Base-by-base conservation (phyloP, 2,329 filamentous ascomycete genomes). In the Verticillium klebahnii region DNA sequence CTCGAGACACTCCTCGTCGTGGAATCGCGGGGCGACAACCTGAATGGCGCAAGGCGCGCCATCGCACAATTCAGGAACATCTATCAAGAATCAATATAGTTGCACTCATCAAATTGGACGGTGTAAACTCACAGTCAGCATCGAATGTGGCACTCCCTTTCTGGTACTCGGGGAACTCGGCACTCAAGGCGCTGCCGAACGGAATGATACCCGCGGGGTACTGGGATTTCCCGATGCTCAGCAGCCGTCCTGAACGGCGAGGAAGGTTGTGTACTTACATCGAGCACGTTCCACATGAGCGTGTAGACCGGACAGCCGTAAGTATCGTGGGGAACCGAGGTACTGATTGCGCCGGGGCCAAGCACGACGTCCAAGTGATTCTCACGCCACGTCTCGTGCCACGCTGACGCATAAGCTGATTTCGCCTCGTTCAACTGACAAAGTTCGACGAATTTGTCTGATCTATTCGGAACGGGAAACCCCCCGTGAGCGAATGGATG, bases 151-250 rank as follows among this genome's bases (percentile, higher is more conserved):
- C 62, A 34, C 68, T 67, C 23, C 70, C 31, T 57, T 76, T 76
- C 5, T 65, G 54, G 2, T 66, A 59, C 2, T 67, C 62, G 14
- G 61, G 69, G 63, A 83, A 82, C 31, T 74, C 62, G 6, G 71
- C 68, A 60, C 77, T 78, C 0, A 77, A 73, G 2, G 78, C 79
- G 17, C 70, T 75, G 2, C 75, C 72, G 61, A 75, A 80, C 0
- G 79, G 80, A 59, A 85, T 72, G 2, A 82, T 75, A 8, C 78
- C 82, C 3, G 80, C 77, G 3, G 82, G 82, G 66, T 81, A 84
- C 78, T 52, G 29, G 29, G 29, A 6, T 29, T 29, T 29, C 3
- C 5, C 29, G 5, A 29, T 29, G 29, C 29, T 29, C 29, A 29
- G 29, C 29, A 29, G 29, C 29, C 29, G 29, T 29, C 5, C 5